Percentiles rank a stretch among this genome's conserved stretches.
phyloP scores from a whole-genome alignment of 129 eudicot genomes.

The Erigeron canadensis region DNA sequence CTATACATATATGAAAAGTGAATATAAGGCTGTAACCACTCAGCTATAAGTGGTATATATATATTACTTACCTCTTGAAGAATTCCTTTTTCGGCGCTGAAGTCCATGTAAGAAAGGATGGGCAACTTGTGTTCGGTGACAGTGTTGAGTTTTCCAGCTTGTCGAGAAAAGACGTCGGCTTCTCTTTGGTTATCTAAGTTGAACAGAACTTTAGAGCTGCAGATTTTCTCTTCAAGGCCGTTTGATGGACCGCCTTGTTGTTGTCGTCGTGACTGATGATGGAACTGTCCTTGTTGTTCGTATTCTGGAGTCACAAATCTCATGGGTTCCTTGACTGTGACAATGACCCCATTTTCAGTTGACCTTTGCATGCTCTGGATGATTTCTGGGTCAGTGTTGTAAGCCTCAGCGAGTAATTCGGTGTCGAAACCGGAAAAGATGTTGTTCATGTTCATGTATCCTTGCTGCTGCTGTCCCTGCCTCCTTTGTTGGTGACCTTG shows the following conservation, averaged over 20 bases:
- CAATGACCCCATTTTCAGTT: conserved; percentile 45
- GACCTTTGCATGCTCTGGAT: conserved; percentile 49
- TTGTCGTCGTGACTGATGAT: not conserved
- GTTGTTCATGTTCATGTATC: conserved; percentile 36
- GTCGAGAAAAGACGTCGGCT: conserved; percentile 50
- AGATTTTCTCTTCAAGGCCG: conserved; percentile 52
- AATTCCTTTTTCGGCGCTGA: conserved; percentile 69
- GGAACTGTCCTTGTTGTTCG: conserved; percentile 16
- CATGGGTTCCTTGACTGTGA: conserved; percentile 43
- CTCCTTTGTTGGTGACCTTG: not conserved
- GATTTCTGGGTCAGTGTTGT: conserved; percentile 35
- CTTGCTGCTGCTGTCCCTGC: not conserved
- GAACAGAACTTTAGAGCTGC: conserved; percentile 45
- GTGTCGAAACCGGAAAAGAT: conserved; percentile 52
- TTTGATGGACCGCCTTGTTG: conserved; percentile 19
- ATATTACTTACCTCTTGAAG: conserved; percentile 47
- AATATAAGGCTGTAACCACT: too few relatives aligned
- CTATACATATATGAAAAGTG: too few relatives aligned
- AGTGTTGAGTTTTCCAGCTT: conserved; percentile 49
- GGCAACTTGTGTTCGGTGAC: conserved; percentile 56
- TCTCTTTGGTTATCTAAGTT: conserved; percentile 49
- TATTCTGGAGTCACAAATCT: conserved; percentile 52
- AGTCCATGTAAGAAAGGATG: conserved; percentile 48
- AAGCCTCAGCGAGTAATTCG: conserved; percentile 66
- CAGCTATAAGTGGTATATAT: too few relatives aligned